Evolutionary conservation across 257 asterid species (phyloP), one percentile per base, ranked within the genome.

Genomic region (Jacaranda mimosifolia): DNA sequence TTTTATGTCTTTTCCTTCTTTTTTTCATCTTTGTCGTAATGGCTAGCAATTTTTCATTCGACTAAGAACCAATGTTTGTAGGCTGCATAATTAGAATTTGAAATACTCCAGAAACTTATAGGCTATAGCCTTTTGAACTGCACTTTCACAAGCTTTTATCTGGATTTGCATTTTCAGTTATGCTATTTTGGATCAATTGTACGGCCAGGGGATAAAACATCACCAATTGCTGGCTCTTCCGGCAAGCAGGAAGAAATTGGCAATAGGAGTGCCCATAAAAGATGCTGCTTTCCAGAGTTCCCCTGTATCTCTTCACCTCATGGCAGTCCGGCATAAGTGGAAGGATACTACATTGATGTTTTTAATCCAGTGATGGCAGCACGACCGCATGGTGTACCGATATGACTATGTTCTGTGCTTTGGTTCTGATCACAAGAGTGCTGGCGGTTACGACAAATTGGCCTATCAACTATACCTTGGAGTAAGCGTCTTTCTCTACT

Each of bases 221-320:
- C 68, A 6, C 83, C 86, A 0, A 78, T 63, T 39, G 85, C 84
- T 32, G 77, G 80, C 53, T 12, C 68, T 87, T 39, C 84, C 86
- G 56, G 63, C 81, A 60, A 73, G 76, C 53, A 69, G 73, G 36
- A 80, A 78, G 26, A 79, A 76, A 32, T 13, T 84, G 73, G 77
- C 75, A 53, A 79, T 79, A 26, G 75, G 78, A 58, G 84, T 75
- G 58, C 87, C 82, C 3, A 72, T 52, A n/a, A 77, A 79, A 21
- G 57, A 73, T 43, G 79, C 84, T 68, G 32, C 74, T 78, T 17
- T n/a, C 71, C 3, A 77, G 18, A 79, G 11, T 83, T 83, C 19
- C 85, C 86, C 6, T 68, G 10, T 48, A 75, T 78, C 17, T 62
- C 65, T 52, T 51, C 15, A 65, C 62, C 79, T 42, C 48, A 39